Percentiles rank a stretch among this genome's conserved stretches.
These are phyloP conservation scores for Sporisorium iseilematis-ciliati DNA, from an alignment of 1,284 basidiomycete species.

Conservation along the genomic window DNA sequence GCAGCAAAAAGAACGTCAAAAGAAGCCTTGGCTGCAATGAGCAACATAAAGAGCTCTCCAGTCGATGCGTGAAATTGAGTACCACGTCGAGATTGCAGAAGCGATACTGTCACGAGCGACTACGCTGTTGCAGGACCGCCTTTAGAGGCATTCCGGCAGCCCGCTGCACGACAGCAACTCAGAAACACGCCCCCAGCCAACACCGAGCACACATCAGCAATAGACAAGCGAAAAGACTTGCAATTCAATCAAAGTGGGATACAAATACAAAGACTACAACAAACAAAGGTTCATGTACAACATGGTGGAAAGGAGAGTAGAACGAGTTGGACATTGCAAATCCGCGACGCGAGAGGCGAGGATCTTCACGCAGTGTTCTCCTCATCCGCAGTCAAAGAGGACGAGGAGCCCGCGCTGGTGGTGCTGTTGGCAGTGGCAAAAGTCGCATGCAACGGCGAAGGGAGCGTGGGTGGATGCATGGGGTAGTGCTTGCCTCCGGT, in stretches of 20 bases:
- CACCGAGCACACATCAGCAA: not conserved
- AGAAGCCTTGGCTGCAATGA: no score
- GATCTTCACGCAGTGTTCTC: not conserved
- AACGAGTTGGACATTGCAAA: slow-evolving; percentile 3
- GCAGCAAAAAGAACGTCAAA: no score
- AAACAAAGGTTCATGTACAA: not conserved
- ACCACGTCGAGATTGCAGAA: no score
- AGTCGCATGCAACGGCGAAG: slow-evolving; percentile 34
- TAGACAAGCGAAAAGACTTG: not conserved
- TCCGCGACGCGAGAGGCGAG: not conserved
- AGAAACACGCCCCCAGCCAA: not conserved
- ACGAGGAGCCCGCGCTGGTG: not conserved
- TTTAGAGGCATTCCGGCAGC: no score
- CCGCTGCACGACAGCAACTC: not conserved
- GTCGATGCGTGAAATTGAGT: no score
- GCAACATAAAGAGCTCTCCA: no score
- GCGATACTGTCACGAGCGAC: no score
- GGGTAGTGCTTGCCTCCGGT: slow-evolving; percentile 41
- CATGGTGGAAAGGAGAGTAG: not conserved
- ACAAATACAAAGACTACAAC: not conserved
- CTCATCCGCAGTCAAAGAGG: slow-evolving; percentile 2
- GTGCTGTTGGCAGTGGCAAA: slow-evolving; percentile 19
- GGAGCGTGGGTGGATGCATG: slow-evolving; percentile 41
- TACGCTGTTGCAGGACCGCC: no score
- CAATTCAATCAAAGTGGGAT: not conserved